Base-by-base conservation (phyloP, 2,329 filamentous ascomycete species). In the Metarhizium robertsii region DNA sequence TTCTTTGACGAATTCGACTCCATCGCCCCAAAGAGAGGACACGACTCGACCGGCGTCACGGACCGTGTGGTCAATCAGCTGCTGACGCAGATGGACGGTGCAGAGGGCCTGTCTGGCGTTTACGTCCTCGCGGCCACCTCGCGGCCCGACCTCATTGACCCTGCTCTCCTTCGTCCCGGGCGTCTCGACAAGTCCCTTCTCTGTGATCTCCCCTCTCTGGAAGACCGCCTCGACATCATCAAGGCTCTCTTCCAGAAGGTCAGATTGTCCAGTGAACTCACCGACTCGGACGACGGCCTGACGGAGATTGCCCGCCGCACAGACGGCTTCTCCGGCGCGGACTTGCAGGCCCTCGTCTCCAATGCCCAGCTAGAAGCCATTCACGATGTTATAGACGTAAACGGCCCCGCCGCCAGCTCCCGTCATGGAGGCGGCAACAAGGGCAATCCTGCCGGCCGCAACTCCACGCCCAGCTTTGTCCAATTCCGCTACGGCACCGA, bases 1-100 rank as follows among this genome's bases (percentile, higher is more conserved):
- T 99, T 99, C 78, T 99, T 99, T 67, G 94, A 99, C 67, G 94
- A 99, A 69, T 99, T 99, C 66, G 94, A 99, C 73, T 92, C 89
- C 43, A 97, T 99, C 60, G 95, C 95, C 0, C 94, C 94, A 2
- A 99, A 97, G 72, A 83, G 94, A 73, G 94, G 94, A 0, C 94
- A 99, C 67, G 95, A 99, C 69, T 94, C 88, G 2, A 99, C 94
- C 0, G 94, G 95, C 61, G 95, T 99, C n/a, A 99, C 94, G 0
- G 95, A 99, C 71, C 85, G 95, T 42, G 95, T 99, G 0, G 94
- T 99, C 63, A 99, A 99, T 69, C 95, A 99, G 76, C 84, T 99
- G 56, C 80, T 99, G 11, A 99, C 95, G 0, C 92, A 97, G 70
- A 99, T 99, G 94, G 94, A 99, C 66, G 94, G 94, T 66, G 94